These are phyloP conservation scores for Rugosomyces carneus DNA, from an alignment of 1,284 basidiomycete genomes.

Conservation along the genomic window DNA sequence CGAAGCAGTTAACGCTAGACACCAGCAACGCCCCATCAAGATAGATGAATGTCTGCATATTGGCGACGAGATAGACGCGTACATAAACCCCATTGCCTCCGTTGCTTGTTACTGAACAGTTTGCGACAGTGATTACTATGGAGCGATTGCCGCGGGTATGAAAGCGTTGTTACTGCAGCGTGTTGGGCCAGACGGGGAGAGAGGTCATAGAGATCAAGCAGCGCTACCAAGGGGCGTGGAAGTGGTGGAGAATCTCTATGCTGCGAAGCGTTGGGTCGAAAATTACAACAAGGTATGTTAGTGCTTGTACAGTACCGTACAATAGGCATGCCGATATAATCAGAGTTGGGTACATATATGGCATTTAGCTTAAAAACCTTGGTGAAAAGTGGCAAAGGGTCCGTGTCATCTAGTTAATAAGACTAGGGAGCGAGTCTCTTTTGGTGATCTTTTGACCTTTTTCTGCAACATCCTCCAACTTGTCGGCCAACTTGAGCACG, in stretches of 20 bases:
- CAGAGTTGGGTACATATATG: no score
- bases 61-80: slow-evolving; percentile 67
- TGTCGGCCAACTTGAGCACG: slow-evolving; percentile 73
- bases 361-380: no score
- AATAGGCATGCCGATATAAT: no score
- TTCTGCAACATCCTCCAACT: slow-evolving; percentile 58
- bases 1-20: slow-evolving; percentile 23
- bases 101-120: background rate
- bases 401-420: slow-evolving; percentile 7
- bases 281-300: slow-evolving; percentile 3
- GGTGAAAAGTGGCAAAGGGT: no score
- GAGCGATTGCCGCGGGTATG: slow-evolving; percentile 54
- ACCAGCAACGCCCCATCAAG: slow-evolving; percentile 20
- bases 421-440: slow-evolving; percentile 5
- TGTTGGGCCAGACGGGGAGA: slow-evolving; percentile 40
- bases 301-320: no score
- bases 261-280: slow-evolving; percentile 23
- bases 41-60: slow-evolving; percentile 54
- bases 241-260: slow-evolving; percentile 36
- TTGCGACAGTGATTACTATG: slow-evolving; percentile 56
- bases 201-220: slow-evolving; percentile 39
- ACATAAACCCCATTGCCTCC: slow-evolving; percentile 16
- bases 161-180: slow-evolving; percentile 52
- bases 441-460: slow-evolving; percentile 26
- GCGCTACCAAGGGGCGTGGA: slow-evolving; percentile 24